A percentile compares a stretch with the other conserved stretches of the same genome.
These are phyloP conservation scores for Paramarasmius palmivorus DNA, from an alignment of 1,284 basidiomycete species.

Conservation along the genomic window DNA sequence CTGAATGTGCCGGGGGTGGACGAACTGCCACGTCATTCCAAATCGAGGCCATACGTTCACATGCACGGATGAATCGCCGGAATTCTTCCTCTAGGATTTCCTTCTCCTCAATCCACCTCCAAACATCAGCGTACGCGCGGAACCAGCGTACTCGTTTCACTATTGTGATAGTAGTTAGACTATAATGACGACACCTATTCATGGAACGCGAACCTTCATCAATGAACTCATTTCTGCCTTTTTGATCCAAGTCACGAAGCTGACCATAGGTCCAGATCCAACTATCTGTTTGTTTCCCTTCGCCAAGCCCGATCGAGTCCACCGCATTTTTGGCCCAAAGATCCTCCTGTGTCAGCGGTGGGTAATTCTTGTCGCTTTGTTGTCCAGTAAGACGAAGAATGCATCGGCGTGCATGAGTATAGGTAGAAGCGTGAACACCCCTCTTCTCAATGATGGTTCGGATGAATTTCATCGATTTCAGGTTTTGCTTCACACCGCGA, in stretches of 20 bases:
- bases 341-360: too few relatives aligned
- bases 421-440: neutral
- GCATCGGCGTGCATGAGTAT: neutral
- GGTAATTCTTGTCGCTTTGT: neutral
- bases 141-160: slow-evolving; percentile 12
- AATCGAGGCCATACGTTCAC: slow-evolving; percentile 1
- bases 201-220: neutral
- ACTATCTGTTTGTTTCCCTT: too few relatives aligned
- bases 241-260: neutral
- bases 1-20: too few relatives aligned
- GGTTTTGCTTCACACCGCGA: neutral
- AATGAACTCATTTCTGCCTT: neutral
- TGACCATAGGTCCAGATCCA: too few relatives aligned
- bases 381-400: neutral
- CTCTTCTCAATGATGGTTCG: neutral
- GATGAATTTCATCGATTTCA: neutral
- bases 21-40: slow-evolving; percentile 1
- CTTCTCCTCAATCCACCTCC: slow-evolving; percentile 10
- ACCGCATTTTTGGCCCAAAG: too few relatives aligned
- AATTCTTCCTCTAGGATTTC: slow-evolving; percentile 14
- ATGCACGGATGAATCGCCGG: slow-evolving; percentile 5
- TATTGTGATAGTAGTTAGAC: neutral
- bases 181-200: neutral
- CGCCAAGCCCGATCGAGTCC: too few relatives aligned
- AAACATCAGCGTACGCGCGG: slow-evolving; percentile 12